These are phyloP conservation scores for Lobulomyces angularis DNA, from an alignment of 192 early-diverging fungal genomes.

Conservation along the genomic window DNA sequence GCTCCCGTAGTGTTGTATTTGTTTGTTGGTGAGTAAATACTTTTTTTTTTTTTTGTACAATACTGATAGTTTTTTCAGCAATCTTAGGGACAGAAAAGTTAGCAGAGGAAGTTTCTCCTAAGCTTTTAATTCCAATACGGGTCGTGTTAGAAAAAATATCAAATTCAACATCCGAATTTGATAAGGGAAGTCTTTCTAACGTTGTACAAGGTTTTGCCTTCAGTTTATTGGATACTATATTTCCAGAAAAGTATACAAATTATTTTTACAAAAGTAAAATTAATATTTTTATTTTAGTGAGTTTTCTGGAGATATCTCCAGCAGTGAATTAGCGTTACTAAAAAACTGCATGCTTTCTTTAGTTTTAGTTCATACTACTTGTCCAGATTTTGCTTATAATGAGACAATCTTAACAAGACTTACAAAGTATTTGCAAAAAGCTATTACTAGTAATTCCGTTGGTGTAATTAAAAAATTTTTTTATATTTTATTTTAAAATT, in stretches of 20 bases:
- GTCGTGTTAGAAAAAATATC: constrained; percentile 7
- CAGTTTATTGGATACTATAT: too few relatives aligned
- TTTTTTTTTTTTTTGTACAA: neutral
- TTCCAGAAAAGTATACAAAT: neutral
- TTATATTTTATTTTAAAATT: too few relatives aligned
- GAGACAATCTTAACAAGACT: too few relatives aligned
- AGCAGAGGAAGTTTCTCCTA: constrained; percentile 15
- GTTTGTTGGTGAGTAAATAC: constrained; percentile 8
- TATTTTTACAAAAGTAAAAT: neutral
- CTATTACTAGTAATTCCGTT: too few relatives aligned
- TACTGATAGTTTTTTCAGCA: constrained; percentile 7
- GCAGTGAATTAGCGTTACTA: constrained; percentile 11
- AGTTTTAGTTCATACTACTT: constrained; percentile 14
- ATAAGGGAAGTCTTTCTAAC: neutral
- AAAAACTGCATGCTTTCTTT: constrained; percentile 22
- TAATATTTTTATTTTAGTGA: constrained; percentile 3
- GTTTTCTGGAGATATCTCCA: constrained; percentile 12
- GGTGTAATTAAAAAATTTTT: too few relatives aligned
- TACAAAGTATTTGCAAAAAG: too few relatives aligned
- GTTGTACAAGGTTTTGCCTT: neutral
- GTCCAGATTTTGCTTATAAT: constrained; percentile 12
- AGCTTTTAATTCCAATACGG: constrained; percentile 12
- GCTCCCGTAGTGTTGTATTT: constrained; percentile 14
- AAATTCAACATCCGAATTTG: neutral
- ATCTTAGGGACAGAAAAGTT: constrained; percentile 21